phyloP scores from a whole-genome alignment of 441 rosid genomes.

The Syzygium malaccense region DNA sequence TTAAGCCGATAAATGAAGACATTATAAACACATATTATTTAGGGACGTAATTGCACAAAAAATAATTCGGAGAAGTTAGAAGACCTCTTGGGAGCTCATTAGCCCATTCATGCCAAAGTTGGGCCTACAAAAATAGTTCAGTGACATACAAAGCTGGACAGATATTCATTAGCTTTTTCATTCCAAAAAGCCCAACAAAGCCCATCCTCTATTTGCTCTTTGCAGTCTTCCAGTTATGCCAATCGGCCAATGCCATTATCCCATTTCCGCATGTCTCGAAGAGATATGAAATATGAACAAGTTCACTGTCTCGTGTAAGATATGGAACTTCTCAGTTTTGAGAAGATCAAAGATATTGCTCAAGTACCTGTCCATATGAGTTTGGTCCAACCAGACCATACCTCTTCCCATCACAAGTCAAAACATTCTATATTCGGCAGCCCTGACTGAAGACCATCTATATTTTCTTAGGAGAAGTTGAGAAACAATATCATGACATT shows the following conservation, averaged over 20 bases:
- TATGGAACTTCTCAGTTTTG: too few relatives aligned
- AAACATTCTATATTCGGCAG: too few relatives aligned
- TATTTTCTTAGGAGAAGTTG: too few relatives aligned
- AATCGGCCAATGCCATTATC: neutral
- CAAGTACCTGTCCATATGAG: too few relatives aligned
- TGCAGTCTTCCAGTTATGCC: neutral
- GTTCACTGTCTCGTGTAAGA: too few relatives aligned
- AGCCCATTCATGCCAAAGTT: neutral
- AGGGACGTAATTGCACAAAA: neutral
- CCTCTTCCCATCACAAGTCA: too few relatives aligned
- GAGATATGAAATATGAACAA: too few relatives aligned
- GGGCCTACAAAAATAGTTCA: neutral
- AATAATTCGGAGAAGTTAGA: neutral
- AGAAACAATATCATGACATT: too few relatives aligned
- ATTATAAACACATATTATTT: neutral
- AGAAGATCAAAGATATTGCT: too few relatives aligned
- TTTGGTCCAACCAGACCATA: too few relatives aligned
- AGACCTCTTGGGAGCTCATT: neutral
- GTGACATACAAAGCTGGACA: neutral
- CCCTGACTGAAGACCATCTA: too few relatives aligned
- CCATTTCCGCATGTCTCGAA: too few relatives aligned
- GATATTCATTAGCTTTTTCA: neutral
- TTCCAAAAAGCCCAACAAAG: neutral
- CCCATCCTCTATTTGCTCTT: neutral
- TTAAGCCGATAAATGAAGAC: neutral